Conservation (phyloP, 208 protist species). For the Crithidia mellificae region DNA sequence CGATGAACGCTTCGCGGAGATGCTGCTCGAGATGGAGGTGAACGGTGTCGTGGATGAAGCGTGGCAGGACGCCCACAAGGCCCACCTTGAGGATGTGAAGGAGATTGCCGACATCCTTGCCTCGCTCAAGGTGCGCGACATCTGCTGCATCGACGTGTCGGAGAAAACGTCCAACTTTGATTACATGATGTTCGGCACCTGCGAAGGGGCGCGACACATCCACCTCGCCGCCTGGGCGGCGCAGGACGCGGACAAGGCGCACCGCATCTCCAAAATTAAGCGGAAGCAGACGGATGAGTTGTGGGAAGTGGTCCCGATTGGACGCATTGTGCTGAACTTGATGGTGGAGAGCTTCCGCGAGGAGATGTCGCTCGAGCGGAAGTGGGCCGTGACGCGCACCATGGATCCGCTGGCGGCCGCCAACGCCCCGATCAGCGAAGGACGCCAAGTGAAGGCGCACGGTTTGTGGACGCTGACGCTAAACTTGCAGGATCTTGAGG, state of each 20-base stretch:
- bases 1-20: slow-evolving; percentile 83
- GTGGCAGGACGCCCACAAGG: slow-evolving; percentile 79
- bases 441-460: slow-evolving; percentile 71
- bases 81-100: slow-evolving; percentile 81
- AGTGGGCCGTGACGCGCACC: slow-evolving; percentile 81
- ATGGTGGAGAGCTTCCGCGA: slow-evolving; percentile 82
- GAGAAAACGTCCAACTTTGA: slow-evolving; percentile 87
- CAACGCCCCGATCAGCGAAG: slow-evolving; percentile 87
- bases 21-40: slow-evolving; percentile 89
- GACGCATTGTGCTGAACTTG: slow-evolving; percentile 87
- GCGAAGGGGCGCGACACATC: slow-evolving; percentile 86
- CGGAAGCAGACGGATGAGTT: slow-evolving; percentile 78
- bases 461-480: slow-evolving; percentile 90
- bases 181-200: slow-evolving; percentile 89
- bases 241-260: slow-evolving; percentile 78
- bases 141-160: slow-evolving; percentile 85
- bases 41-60: slow-evolving; percentile 85
- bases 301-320: slow-evolving; percentile 88
- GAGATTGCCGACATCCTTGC: slow-evolving; percentile 69
- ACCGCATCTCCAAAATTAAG: slow-evolving; percentile 75
- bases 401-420: slow-evolving; percentile 84
- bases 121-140: slow-evolving; percentile 78
- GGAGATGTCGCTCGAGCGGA: slow-evolving; percentile 82
- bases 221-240: slow-evolving; percentile 88
- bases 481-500: slow-evolving; percentile 89